These are phyloP conservation scores for Tetracladium setigerum DNA, from an alignment of 495 filamentous ascomycete genomes.

Conservation along the genomic window DNA sequence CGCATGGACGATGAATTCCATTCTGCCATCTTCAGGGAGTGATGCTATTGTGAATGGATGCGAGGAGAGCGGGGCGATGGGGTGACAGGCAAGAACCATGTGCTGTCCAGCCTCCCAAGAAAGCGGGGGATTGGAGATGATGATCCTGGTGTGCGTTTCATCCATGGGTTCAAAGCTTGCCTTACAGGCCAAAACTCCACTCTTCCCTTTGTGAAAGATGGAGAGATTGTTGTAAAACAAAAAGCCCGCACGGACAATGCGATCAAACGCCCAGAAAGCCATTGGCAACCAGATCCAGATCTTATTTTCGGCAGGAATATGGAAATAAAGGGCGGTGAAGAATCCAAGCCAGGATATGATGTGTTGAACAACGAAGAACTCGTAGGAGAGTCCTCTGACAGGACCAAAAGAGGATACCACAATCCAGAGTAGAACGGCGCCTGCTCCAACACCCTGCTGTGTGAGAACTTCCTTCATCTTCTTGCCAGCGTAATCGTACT, in stretches of 20 bases:
- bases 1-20: slow-evolving; percentile 63
- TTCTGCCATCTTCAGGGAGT: slow-evolving; percentile 44
- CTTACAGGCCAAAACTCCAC: slow-evolving; percentile 20
- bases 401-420: slow-evolving; percentile 62
- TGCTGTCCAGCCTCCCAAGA: slow-evolving; percentile 73
- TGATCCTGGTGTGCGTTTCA: slow-evolving; percentile 59
- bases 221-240: slow-evolving; percentile 60
- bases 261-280: slow-evolving; percentile 64
- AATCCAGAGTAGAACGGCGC: slow-evolving; percentile 67
- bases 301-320: slow-evolving; percentile 50
- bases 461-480: slow-evolving; percentile 58
- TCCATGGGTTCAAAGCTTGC: slow-evolving; percentile 24
- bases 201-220: slow-evolving; percentile 22
- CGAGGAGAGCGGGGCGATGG: slow-evolving; percentile 58
- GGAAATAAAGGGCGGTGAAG: slow-evolving; percentile 54
- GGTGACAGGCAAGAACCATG: slow-evolving; percentile 66
- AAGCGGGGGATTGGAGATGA: slow-evolving; percentile 60
- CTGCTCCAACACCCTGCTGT: slow-evolving; percentile 63
- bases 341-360: slow-evolving; percentile 60
- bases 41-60: slow-evolving; percentile 78
- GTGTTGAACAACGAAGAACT: slow-evolving; percentile 79
- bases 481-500: slow-evolving; percentile 50
- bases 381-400: slow-evolving; percentile 61
- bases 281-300: slow-evolving; percentile 69
- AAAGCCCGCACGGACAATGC: slow-evolving; percentile 41